Conservation (phyloP, 768 basidiomycete species). For the Pisolithus tinctorius region DNA sequence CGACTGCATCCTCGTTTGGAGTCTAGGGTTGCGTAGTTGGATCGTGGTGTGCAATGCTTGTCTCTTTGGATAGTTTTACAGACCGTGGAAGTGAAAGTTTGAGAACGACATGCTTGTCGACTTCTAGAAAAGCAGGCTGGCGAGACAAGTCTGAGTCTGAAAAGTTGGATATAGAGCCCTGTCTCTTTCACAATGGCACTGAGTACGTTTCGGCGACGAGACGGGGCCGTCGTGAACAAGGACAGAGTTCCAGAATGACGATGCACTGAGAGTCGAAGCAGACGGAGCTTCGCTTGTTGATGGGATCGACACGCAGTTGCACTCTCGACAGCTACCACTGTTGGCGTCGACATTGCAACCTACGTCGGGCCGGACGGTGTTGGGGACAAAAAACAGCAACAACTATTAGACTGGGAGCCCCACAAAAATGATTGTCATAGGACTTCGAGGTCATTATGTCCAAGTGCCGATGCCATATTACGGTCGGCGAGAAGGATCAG, state of each 20-base stretch:
- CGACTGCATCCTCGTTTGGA: slow-evolving; percentile 36
- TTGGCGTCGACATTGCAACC: slow-evolving; percentile 9
- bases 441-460: too few species aligned
- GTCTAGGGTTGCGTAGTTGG: slow-evolving; percentile 22
- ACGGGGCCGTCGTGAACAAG: slow-evolving; percentile 38
- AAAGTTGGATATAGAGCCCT: slow-evolving; percentile 7
- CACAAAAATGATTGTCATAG: too few species aligned
- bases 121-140: slow-evolving; percentile 7
- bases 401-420: not conserved
- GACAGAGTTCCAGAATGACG: slow-evolving; percentile 56
- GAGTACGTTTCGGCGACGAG: slow-evolving; percentile 61
- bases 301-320: slow-evolving; percentile 1
- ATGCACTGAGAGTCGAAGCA: slow-evolving; percentile 70
- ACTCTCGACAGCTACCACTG: not conserved
- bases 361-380: not conserved
- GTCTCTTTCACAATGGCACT: slow-evolving; percentile 60
- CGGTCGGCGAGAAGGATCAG: too few species aligned
- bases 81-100: slow-evolving; percentile 60
- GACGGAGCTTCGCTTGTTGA: slow-evolving; percentile 32
- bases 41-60: not conserved
- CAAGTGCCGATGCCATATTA: too few species aligned
- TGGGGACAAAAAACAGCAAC: too few species aligned
- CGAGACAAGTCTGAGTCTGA: slow-evolving; percentile 13
- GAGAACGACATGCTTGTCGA: slow-evolving; percentile 45
- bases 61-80: slow-evolving; percentile 13